Percentiles rank a stretch among this genome's conserved stretches.
Conservation (phyloP, 2,329 filamentous ascomycete genomes). For the Ceratocystis papillata region DNA sequence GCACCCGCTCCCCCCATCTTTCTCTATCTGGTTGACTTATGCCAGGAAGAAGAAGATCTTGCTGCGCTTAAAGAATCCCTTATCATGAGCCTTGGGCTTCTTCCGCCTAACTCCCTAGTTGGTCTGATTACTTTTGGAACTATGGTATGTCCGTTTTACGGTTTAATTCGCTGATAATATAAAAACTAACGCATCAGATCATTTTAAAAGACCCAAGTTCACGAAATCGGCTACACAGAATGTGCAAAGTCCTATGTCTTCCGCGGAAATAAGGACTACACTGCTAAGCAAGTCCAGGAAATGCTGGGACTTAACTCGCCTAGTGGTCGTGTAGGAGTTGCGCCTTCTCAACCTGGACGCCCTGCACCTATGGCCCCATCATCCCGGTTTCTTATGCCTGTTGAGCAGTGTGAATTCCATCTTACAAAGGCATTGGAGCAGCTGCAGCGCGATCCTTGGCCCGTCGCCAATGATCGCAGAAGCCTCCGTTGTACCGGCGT, state of each 20-base stretch:
- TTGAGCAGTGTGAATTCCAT: constrained; percentile 93
- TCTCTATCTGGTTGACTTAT: constrained; percentile 77
- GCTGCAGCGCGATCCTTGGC: constrained; percentile 94
- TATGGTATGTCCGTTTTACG: constrained; percentile 50
- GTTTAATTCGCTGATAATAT: neutral
- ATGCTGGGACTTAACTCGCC: constrained; percentile 80
- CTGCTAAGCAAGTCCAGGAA: constrained; percentile 97
- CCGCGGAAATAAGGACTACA: constrained; percentile 93
- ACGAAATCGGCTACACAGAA: constrained; percentile 95
- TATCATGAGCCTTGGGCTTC: constrained; percentile 71
- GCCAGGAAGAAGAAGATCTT: constrained; percentile 78
- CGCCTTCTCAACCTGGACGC: constrained; percentile 62
- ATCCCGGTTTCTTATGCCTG: constrained; percentile 81
- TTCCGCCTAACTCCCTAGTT: constrained; percentile 71
- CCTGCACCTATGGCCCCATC: constrained; percentile 67
- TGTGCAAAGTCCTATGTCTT: constrained; percentile 99
- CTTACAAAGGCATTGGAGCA: constrained; percentile 92
- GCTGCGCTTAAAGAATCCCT: constrained; percentile 75
- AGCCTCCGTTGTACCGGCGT: constrained; percentile 88
- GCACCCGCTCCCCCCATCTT: constrained; percentile 82
- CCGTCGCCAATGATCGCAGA: constrained; percentile 84
- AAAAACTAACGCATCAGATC: constrained; percentile 27
- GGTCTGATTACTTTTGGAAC: constrained; percentile 83
- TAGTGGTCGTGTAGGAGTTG: constrained; percentile 60
- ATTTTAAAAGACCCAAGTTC: constrained; percentile 64